A percentile compares a stretch with the other conserved stretches of the same genome.
Conservation (phyloP, 108 stramenopile genomes). For the Poteriospumella lacustris region DNA sequence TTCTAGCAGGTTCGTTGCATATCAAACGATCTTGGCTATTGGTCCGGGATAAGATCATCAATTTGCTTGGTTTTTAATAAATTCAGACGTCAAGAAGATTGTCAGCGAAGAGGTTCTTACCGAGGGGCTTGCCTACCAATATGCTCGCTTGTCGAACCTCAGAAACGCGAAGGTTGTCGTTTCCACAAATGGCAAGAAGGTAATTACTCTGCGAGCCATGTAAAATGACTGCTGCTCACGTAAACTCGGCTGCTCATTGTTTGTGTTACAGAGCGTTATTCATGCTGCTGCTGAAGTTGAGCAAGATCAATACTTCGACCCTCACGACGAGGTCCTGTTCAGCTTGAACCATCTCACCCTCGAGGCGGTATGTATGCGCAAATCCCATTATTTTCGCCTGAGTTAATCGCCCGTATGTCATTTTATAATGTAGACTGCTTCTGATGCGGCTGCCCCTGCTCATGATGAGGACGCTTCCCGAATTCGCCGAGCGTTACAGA, state of each 20-base stretch:
- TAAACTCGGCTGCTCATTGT: neutral
- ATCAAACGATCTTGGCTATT: neutral
- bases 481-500: too few relatives aligned
- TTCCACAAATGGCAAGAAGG: neutral
- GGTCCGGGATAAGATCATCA: neutral
- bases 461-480: too few relatives aligned
- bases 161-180: conserved; percentile 9
- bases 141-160: neutral
- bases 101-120: neutral
- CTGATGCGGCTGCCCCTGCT: too few relatives aligned
- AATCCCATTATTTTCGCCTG: too few relatives aligned
- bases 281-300: neutral
- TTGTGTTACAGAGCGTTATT: neutral
- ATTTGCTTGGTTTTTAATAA: neutral
- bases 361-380: neutral
- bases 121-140: neutral
- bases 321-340: neutral
- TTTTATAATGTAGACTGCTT: too few relatives aligned
- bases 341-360: neutral
- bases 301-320: neutral
- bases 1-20: conserved; percentile 43
- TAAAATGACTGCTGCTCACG: neutral
- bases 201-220: neutral
- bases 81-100: conserved; percentile 20
- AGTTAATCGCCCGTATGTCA: too few relatives aligned